Conservation (phyloP, 305 asterid species). For the Solanum aculeatissimum region DNA sequence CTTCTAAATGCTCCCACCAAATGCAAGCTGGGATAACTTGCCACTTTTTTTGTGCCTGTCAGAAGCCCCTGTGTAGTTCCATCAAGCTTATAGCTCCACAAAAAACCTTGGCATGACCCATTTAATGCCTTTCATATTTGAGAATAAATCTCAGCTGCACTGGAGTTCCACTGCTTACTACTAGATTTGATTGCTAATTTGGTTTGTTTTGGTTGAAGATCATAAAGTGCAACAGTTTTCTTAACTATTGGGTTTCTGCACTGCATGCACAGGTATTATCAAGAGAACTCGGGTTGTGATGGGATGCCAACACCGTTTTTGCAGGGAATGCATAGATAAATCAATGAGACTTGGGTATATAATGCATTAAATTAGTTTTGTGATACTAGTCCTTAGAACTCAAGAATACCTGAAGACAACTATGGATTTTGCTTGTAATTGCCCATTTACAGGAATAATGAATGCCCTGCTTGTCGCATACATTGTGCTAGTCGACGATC, state of each 20-base stretch:
- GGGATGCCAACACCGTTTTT: slow-evolving; percentile 39
- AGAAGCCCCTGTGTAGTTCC: neutral
- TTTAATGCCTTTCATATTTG: neutral
- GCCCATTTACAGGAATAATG: slow-evolving; percentile 25
- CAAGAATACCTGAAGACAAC: neutral
- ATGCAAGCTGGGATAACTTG: neutral
- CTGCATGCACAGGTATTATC: slow-evolving; percentile 22
- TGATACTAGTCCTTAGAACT: neutral
- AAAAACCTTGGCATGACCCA: neutral
- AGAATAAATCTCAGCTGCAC: neutral
- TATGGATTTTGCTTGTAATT: neutral
- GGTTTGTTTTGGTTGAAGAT: neutral
- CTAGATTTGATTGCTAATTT: neutral
- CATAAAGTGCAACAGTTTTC: neutral
- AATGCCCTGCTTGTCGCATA: slow-evolving; percentile 37
- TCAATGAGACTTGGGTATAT: slow-evolving; percentile 37
- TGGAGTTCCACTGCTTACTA: neutral
- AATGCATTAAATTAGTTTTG: neutral
- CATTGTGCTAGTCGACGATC: slow-evolving; percentile 35
- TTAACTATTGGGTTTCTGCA: neutral
- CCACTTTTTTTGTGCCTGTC: neutral
- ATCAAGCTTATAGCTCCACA: neutral
- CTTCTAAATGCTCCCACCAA: neutral
- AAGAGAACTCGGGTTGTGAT: slow-evolving; percentile 31
- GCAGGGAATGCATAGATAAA: slow-evolving; percentile 38